Base-by-base conservation (phyloP, 2,329 filamentous ascomycete species). In the Triangularia setosa region DNA sequence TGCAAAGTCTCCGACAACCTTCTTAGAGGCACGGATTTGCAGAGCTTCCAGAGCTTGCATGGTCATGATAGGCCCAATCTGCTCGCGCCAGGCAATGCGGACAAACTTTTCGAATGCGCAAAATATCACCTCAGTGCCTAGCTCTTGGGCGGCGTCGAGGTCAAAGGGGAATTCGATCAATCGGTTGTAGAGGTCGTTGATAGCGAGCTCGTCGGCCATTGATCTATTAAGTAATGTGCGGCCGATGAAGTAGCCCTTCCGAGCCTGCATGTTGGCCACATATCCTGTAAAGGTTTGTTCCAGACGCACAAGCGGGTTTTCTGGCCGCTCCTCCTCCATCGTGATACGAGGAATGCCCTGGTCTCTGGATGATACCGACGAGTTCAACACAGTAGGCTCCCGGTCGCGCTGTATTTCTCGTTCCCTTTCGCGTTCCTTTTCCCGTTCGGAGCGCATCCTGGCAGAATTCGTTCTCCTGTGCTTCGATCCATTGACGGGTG, bases 41-140 rank as follows among this genome's bases (percentile, higher is more conserved):
- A 98, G 81, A 1, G 87, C 86, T 63, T 90, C 85, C 40, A 97
- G 81, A 4, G 87, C 84, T 56, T 89, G 82, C 60, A 86, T 82
- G 1, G 91, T 87, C 75, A 98, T 87, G 62, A 98, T 86, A 2
- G 91, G 87, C 0, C 94, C 94, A 82, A 97, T 93, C 70, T 92
- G 89, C 69, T 94, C 90, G 65, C 85, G 88, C 94, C 94, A 98
- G 12, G 91, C 93, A 67, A 93, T 89, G 64, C 87, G 88, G 65
- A 97, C 80, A 70, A 97, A 98, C 67, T 96, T 97, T 75, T 97
- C 93, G 74, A 97, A 98, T 0, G 93, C 90, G 25, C 91, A 90
- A 73, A 97, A 96, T 4, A 98, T 84, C 21, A 94, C 88, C 72
- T 97, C 93, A 8, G 94, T 87, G 2, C 88, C 85, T 8, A 91